Percentiles rank a stretch among this genome's conserved stretches.
Evolutionary conservation across 1,284 basidiomycete species (phyloP).

Genomic region (Cryptococcus sp.): DNA sequence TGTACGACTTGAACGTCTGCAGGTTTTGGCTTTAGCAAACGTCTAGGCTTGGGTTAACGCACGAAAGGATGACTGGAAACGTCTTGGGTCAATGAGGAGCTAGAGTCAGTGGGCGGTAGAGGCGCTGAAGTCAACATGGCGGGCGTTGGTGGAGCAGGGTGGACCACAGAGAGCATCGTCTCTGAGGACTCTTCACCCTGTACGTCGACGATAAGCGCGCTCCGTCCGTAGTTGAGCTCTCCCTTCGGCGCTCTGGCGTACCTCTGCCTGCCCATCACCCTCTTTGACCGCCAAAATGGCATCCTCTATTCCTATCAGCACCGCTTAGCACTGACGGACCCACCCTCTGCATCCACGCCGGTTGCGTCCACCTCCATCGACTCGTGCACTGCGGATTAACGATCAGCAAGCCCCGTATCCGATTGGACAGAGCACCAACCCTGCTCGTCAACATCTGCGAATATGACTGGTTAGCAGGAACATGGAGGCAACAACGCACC

Average conservation of each 20-base stretch:
- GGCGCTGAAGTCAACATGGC: neutral
- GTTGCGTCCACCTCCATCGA: slow-evolving; percentile 5
- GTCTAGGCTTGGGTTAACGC: neutral
- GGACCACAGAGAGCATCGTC: neutral
- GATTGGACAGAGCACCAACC: too few species aligned
- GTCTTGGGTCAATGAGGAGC: neutral
- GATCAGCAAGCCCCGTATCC: too few species aligned
- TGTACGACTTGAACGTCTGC: slow-evolving; percentile 26
- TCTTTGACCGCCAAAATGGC: too few species aligned
- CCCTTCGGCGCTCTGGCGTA: too few species aligned
- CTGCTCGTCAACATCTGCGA: too few species aligned
- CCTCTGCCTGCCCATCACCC: too few species aligned
- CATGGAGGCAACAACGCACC: too few species aligned
- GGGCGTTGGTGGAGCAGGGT: neutral
- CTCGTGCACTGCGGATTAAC: too few species aligned
- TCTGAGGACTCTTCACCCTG: neutral
- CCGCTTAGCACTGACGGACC: neutral
- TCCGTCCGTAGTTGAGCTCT: neutral
- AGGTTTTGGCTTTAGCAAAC: slow-evolving; percentile 1
- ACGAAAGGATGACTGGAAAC: neutral
- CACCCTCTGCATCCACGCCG: neutral
- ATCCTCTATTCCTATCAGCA: too few species aligned
- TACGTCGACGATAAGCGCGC: too few species aligned
- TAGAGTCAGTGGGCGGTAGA: neutral
- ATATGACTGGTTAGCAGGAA: too few species aligned